These are phyloP conservation scores for Paraleonurus japonicus DNA, from an alignment of 257 asterid species.

Conservation along the genomic window DNA sequence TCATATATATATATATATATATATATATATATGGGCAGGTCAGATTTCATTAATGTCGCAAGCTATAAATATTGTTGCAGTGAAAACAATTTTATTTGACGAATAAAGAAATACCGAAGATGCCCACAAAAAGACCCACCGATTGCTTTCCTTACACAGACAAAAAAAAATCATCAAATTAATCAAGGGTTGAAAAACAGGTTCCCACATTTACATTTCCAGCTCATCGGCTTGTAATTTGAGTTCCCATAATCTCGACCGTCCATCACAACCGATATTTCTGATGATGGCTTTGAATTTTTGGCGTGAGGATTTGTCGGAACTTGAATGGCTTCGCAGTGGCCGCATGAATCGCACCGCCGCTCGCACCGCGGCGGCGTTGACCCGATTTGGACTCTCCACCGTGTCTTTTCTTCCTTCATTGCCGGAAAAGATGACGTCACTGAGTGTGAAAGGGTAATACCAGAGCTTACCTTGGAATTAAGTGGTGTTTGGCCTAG, in stretches of 20 bases:
- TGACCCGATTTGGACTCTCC: conserved; percentile 66
- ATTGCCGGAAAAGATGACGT: conserved; percentile 1
- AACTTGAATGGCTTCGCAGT: conserved; percentile 86
- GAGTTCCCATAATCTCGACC: conserved; percentile 31
- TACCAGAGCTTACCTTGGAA: conserved; percentile 34
- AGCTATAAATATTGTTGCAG: neutral
- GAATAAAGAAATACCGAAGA: conserved; percentile 23
- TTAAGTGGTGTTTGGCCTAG: conserved; percentile 22
- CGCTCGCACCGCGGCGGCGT: conserved; percentile 80
- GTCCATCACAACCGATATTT: neutral
- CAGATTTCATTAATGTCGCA: conserved; percentile 10
- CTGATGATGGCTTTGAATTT: conserved; percentile 9
- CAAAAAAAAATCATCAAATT: too few relatives aligned
- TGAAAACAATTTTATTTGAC: neutral
- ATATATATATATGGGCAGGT: neutral
- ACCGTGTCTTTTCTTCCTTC: conserved; percentile 27
- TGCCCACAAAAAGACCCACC: conserved; percentile 22
- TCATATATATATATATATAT: neutral
- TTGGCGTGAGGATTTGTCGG: conserved; percentile 60
- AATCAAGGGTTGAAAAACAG: conserved; percentile 61
- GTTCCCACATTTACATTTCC: conserved; percentile 94
- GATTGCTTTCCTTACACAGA: conserved; percentile 15
- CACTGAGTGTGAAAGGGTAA: neutral
- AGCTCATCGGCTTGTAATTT: conserved; percentile 94
- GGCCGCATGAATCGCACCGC: conserved; percentile 57